A percentile compares a stretch with the other conserved stretches of the same genome.
phyloP scores from a whole-genome alignment of 1,284 basidiomycete species.

The Singerocomus inundabilis region DNA sequence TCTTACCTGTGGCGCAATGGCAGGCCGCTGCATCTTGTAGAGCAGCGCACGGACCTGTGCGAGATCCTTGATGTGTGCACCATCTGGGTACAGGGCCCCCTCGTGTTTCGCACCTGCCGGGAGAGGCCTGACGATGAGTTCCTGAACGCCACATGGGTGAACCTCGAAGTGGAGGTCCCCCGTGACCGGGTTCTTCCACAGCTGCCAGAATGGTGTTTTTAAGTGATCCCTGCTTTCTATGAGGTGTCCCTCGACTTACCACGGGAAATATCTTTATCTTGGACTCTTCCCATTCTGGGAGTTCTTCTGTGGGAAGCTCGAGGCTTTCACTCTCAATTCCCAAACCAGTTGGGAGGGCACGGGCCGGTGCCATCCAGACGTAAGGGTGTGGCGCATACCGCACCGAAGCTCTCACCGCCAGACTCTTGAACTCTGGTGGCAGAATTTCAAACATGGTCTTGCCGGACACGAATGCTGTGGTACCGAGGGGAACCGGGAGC shows the following conservation, averaged over 20 bases:
- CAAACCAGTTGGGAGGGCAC: constrained; percentile 63
- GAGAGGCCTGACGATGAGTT: constrained; percentile 55
- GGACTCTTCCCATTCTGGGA: constrained; percentile 66
- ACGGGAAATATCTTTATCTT: constrained; percentile 68
- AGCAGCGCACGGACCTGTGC: constrained; percentile 58
- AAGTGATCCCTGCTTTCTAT: constrained; percentile 1
- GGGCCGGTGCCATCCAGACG: constrained; percentile 73
- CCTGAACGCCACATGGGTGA: constrained; percentile 54
- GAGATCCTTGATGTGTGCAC: constrained; percentile 61
- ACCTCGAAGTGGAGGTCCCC: constrained; percentile 69
- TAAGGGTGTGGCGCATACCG: constrained; percentile 72
- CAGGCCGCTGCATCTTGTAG: constrained; percentile 73
- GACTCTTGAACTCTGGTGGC: constrained; percentile 70
- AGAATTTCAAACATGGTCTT: constrained; percentile 86
- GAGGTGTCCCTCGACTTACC: constrained; percentile 40
- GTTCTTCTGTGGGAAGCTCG: constrained; percentile 54
- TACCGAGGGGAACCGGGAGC: constrained; percentile 79
- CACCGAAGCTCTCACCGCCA: constrained; percentile 72
- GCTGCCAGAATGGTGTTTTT: constrained; percentile 33
- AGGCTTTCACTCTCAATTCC: constrained; percentile 68
- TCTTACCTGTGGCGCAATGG: constrained; percentile 59
- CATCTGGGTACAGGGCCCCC: constrained; percentile 64
- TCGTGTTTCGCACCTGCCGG: constrained; percentile 44
- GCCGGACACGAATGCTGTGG: constrained; percentile 82
- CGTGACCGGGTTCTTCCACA: constrained; percentile 82